Evolutionary conservation across 2,329 filamentous ascomycete genomes (phyloP).

Genomic region (Sarocladium oryzae): DNA sequence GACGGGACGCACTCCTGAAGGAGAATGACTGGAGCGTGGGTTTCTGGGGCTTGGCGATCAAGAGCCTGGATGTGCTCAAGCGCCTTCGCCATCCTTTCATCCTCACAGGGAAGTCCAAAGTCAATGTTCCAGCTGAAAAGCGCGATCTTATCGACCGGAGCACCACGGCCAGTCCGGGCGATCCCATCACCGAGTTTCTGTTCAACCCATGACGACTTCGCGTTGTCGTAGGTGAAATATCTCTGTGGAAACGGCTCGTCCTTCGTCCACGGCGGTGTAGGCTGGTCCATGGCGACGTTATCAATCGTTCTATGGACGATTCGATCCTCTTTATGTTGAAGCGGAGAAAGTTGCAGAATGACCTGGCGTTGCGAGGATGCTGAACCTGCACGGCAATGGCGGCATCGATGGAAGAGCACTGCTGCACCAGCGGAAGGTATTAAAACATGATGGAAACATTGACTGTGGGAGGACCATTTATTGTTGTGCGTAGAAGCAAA

Average conservation of each 20-base stretch:
- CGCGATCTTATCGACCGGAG: constrained; percentile 19
- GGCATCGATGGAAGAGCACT: too few relatives aligned
- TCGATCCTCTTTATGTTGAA: too few relatives aligned
- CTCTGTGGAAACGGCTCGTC: constrained; percentile 13
- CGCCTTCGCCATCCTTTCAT: constrained; percentile 25
- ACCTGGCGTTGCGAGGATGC: too few relatives aligned
- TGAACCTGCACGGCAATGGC: too few relatives aligned
- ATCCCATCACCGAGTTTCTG: background rate
- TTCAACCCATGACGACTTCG: background rate
- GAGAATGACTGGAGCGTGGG: constrained; percentile 34
- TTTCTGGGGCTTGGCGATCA: constrained; percentile 7
- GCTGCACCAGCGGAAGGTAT: too few relatives aligned
- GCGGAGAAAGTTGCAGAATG: too few relatives aligned
- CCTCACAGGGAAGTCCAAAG: constrained; percentile 25
- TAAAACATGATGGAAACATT: too few relatives aligned
- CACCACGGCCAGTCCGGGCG: too few relatives aligned
- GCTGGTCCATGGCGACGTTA: too few relatives aligned
- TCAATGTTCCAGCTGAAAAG: constrained; percentile 31
- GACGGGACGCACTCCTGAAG: constrained; percentile 44
- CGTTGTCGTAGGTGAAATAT: constrained; percentile 4
- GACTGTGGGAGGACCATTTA: too few relatives aligned
- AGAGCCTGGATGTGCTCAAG: constrained; percentile 21
- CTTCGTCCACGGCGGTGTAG: constrained; percentile 11
- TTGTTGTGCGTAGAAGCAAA: too few relatives aligned
- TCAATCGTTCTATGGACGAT: too few relatives aligned